Conservation (phyloP, 495 filamentous ascomycete genomes). For the Niebla homalea region DNA sequence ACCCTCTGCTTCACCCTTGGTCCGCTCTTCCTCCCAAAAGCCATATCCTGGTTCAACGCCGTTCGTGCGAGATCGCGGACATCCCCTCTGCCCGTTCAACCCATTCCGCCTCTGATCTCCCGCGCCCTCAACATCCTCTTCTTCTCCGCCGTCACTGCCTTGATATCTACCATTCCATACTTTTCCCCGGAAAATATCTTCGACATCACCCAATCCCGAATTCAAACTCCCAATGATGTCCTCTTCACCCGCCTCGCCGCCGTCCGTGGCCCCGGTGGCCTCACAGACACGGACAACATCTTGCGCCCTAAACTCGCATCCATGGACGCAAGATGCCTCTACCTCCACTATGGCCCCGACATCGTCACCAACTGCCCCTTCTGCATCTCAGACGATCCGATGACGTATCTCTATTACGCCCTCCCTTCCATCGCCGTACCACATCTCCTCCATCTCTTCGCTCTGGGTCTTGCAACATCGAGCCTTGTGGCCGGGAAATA, state of each 20-base stretch:
- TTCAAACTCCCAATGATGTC: constrained; percentile 73
- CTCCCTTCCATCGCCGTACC: constrained; percentile 59
- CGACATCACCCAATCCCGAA: constrained; percentile 56
- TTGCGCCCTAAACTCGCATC: constrained; percentile 55
- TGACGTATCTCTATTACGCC: constrained; percentile 67
- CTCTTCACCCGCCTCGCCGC: constrained; percentile 67
- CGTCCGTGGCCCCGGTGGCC: constrained; percentile 37
- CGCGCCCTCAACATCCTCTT: constrained; percentile 51
- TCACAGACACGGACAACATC: constrained; percentile 48
- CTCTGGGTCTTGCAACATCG: constrained; percentile 52
- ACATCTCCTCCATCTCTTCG: constrained; percentile 60
- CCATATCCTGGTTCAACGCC: constrained; percentile 56
- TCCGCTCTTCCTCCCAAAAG: constrained; percentile 65
- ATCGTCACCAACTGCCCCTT: constrained; percentile 62
- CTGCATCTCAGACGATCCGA: constrained; percentile 60
- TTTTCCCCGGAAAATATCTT: constrained; percentile 77
- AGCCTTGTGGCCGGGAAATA: constrained; percentile 40
- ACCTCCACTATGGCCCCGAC: constrained; percentile 67
- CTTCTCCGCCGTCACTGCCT: constrained; percentile 38
- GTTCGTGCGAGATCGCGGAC: constrained; percentile 32
- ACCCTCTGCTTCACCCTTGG: constrained; percentile 75
- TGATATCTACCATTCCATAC: constrained; percentile 50
- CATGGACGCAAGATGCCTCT: constrained; percentile 60
- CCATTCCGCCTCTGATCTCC: constrained; percentile 26
- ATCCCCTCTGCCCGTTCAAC: constrained; percentile 38